Conservation (phyloP, 805 yeast species). For the Myxozyma melibiosi region DNA sequence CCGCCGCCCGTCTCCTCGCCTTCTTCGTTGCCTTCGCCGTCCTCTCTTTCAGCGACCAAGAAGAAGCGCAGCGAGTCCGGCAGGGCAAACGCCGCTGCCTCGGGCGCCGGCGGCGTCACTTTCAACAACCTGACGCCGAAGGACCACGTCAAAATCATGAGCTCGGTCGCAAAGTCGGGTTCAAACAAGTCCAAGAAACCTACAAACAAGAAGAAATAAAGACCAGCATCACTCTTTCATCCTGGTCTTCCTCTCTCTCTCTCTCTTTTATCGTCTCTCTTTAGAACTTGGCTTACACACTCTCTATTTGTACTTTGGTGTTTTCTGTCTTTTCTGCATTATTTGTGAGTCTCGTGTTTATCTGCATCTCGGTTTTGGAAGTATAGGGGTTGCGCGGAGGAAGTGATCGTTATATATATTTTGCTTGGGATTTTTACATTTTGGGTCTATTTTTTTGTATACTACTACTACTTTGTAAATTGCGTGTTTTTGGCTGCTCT, state of each 20-base stretch:
- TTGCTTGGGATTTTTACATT: no score
- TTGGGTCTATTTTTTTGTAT: no score
- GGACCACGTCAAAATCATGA: constrained; percentile 24
- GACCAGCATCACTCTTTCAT: no score
- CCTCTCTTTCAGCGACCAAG: background rate
- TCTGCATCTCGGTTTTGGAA: no score
- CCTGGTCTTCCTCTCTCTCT: background rate
- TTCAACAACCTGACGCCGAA: constrained; percentile 19
- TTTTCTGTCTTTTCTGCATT: no score
- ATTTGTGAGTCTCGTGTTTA: no score
- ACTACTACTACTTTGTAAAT: no score
- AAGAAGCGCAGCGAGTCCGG: no score
- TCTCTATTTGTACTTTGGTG: background rate
- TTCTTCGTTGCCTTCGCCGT: background rate
- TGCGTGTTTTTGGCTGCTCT: no score
- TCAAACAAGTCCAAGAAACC: constrained; percentile 16
- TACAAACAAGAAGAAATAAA: background rate
- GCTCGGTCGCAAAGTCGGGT: constrained; percentile 22
- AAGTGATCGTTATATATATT: no score
- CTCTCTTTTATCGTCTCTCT: background rate
- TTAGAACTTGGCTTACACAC: background rate
- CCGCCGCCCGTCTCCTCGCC: background rate
- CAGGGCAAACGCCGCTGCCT: background rate
- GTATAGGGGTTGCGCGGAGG: no score
- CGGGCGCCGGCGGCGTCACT: background rate